Evolutionary conservation across 164 flowering plant species (phyloP), one percentile per base, ranked within the genome.

Genomic region (Chloranthus sessilifolius): DNA sequence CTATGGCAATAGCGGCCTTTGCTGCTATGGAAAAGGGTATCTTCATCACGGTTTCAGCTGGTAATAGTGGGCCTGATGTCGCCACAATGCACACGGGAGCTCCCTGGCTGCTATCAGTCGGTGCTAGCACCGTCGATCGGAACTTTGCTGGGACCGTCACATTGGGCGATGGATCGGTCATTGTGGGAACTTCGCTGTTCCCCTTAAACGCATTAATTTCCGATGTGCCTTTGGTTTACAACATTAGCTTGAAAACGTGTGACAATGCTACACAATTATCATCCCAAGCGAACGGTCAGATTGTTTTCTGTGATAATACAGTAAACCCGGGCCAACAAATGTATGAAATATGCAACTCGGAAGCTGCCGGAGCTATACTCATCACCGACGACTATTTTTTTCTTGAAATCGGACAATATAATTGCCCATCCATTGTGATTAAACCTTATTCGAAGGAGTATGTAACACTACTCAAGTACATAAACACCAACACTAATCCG

Each of bases 11-110:
- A 10, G 85, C 73, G 2, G 62, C 82, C 0, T 78, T 72, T 51
- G 74, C 73, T 1, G 85, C 85, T 1, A 73, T 77, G 70, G 80
- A 74, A 51, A 70, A 62, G 21, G 78, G 80, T 3, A 54, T 80
- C 3, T 2, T 72, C 1, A 73, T 80, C 30, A 68, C 76, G 2
- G 48, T 59, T 3, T 61, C 82, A 0, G 82, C 82, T 0, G 85
- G 79, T 17, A 76, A 79, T 39, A 27, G 2, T 0, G 78, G 79
- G 2, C 66, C 69, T 0, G 8, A 3, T 7, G 34, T 20, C 1
- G 59, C 43, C 7, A 29, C 49, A 11, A 23, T 72, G 17, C 69
- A 55, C 52, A 76, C 74, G 41, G 78, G 80, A 1, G 52, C 35
- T 15, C 82, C 82, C 3, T 77, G 85, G 85, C 51, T 53, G 3